A percentile compares a stretch with the other conserved stretches of the same genome.
phyloP scores from a whole-genome alignment of 495 filamentous ascomycete species.

The Xeromyces bisporus region DNA sequence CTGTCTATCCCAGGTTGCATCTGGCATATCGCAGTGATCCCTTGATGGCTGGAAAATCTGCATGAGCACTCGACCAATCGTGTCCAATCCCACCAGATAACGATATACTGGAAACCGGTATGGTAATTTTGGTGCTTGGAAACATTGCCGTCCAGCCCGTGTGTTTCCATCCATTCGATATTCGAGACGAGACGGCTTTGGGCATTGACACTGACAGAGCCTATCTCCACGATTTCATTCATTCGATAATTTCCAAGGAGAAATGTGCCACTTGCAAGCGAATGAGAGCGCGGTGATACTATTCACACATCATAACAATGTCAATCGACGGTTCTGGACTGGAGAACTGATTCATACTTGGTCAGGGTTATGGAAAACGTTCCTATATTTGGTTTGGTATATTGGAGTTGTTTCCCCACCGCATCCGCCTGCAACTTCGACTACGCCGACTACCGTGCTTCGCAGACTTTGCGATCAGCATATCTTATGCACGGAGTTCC shows the following conservation, averaged over 20 bases:
- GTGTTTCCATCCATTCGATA: too few species aligned
- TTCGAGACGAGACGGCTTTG: too few species aligned
- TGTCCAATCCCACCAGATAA: not conserved
- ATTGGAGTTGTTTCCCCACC: slow-evolving; percentile 2
- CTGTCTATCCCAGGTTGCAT: not conserved
- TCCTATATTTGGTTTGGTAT: slow-evolving; percentile 20
- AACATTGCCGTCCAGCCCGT: too few species aligned
- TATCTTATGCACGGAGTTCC: too few species aligned
- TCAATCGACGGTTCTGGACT: not conserved
- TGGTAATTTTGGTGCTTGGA: not conserved
- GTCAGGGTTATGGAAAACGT: slow-evolving; percentile 9
- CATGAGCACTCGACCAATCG: not conserved
- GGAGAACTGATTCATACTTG: not conserved
- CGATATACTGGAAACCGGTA: not conserved
- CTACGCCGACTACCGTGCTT: too few species aligned
- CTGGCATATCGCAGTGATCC: too few species aligned
- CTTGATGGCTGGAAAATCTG: too few species aligned
- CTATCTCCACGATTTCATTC: not conserved
- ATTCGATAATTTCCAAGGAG: too few species aligned
- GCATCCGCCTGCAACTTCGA: not conserved
- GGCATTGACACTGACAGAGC: not conserved
- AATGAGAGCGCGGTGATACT: not conserved
- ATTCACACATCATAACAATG: not conserved
- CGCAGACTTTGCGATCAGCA: too few species aligned
- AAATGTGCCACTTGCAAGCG: not conserved